Conservation (phyloP, 2,329 filamentous ascomycete genomes). For the Colletotrichum nymphaeae region DNA sequence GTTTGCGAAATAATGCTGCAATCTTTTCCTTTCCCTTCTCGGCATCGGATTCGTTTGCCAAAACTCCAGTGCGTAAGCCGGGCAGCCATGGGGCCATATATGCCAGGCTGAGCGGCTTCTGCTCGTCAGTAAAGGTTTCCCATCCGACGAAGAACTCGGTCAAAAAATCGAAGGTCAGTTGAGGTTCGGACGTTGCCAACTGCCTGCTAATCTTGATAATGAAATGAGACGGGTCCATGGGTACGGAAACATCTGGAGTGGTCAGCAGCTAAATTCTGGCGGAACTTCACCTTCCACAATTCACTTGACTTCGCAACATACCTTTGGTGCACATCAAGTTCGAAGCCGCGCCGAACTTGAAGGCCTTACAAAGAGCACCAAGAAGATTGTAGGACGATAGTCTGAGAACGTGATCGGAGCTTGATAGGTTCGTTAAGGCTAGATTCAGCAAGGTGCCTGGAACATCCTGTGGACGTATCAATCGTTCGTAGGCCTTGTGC, state of each 20-base stretch:
- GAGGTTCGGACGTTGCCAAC: conserved; percentile 71
- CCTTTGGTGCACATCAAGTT: conserved; percentile 72
- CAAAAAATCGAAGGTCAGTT: conserved; percentile 75
- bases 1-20: conserved; percentile 70
- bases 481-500: conserved; percentile 71
- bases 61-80: conserved; percentile 68
- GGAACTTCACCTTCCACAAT: neutral
- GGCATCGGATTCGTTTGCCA: conserved; percentile 69
- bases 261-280: conserved; percentile 15
- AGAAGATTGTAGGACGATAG: conserved; percentile 76
- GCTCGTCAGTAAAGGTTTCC: conserved; percentile 76
- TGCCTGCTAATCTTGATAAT: conserved; percentile 74
- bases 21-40: conserved; percentile 76
- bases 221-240: conserved; percentile 71
- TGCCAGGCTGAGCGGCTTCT: conserved; percentile 73
- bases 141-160: conserved; percentile 81
- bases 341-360: conserved; percentile 72
- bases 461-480: conserved; percentile 77
- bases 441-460: conserved; percentile 77
- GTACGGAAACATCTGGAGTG: conserved; percentile 68
- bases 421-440: conserved; percentile 74
- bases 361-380: conserved; percentile 74
- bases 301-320: conserved; percentile 43
- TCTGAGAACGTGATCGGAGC: conserved; percentile 68
- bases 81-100: conserved; percentile 79